Evolutionary conservation across 2,329 filamentous ascomycete genomes (phyloP).

Genomic region (Penicillium sp.): DNA sequence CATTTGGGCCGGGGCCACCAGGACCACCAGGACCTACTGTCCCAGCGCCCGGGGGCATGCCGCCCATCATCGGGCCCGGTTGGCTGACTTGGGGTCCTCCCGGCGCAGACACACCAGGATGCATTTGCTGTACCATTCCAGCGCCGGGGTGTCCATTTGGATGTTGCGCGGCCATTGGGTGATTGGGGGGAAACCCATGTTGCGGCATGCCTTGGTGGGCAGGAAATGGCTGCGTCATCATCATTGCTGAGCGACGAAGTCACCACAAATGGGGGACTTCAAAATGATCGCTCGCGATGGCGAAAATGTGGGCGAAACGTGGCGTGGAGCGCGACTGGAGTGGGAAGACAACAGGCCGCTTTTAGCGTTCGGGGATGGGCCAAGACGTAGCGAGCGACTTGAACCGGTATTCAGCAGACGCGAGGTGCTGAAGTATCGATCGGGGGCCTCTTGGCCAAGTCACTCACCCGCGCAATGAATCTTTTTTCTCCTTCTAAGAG

Average conservation of each 20-base stretch:
- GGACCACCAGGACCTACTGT: constrained; percentile 51
- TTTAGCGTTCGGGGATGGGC: constrained; percentile 36
- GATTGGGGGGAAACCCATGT: constrained; percentile 59
- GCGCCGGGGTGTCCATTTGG: constrained; percentile 55
- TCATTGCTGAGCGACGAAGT: constrained; percentile 49
- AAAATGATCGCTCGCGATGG: constrained; percentile 19
- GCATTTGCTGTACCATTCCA: constrained; percentile 58
- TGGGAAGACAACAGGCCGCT: constrained; percentile 24
- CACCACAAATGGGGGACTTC: constrained; percentile 35
- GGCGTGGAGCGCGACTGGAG: constrained; percentile 29
- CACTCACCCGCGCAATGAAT: constrained; percentile 28
- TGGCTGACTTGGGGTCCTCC: constrained; percentile 61
- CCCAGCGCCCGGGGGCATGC: constrained; percentile 60
- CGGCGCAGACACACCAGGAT: constrained; percentile 60
- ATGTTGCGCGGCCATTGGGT: constrained; percentile 60
- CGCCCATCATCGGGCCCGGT: constrained; percentile 62
- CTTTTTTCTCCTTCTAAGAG: constrained; percentile 12
- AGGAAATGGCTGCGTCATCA: constrained; percentile 57
- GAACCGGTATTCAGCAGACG: constrained; percentile 31
- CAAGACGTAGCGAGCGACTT: constrained; percentile 39
- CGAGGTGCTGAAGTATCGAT: constrained; percentile 39
- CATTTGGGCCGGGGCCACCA: constrained; percentile 52
- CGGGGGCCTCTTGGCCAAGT: constrained; percentile 21
- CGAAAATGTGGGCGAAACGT: constrained; percentile 13
- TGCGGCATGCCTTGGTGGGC: constrained; percentile 60